Percentiles rank a stretch among this genome's conserved stretches.
phyloP scores from a whole-genome alignment of 345 rosid species.

The Pseudoturritis turrita region DNA sequence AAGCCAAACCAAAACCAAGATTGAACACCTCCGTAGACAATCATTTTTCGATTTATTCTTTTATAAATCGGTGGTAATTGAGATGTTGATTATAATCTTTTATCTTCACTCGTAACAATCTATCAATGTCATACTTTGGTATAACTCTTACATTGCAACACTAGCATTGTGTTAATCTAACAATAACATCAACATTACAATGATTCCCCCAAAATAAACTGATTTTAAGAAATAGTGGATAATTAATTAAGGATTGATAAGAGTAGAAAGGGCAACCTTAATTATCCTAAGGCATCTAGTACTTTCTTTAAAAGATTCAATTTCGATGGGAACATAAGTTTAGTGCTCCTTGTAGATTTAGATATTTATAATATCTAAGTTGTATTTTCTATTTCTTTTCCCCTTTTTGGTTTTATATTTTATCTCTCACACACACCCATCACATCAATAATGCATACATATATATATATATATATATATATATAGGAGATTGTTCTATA shows the following conservation, averaged over 20 bases:
- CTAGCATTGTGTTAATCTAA: not conserved
- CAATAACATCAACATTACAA: not conserved
- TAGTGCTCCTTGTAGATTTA: constrained; percentile 22
- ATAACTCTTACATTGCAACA: not conserved
- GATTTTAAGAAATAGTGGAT: not conserved
- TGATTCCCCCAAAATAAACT: constrained; percentile 3
- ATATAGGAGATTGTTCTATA: too few relatives aligned
- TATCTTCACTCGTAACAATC: not conserved
- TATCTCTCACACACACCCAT: not conserved
- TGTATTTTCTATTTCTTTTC: not conserved
- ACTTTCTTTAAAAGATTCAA: constrained; percentile 25
- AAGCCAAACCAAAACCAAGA: not conserved
- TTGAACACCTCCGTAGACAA: not conserved
- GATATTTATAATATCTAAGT: constrained; percentile 20
- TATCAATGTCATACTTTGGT: not conserved
- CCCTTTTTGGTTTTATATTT: not conserved
- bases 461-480: too few relatives aligned
- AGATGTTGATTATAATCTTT: not conserved
- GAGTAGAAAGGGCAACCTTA: constrained; percentile 30
- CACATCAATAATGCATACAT: not conserved
- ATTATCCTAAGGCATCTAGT: constrained; percentile 30
- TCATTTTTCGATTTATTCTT: not conserved
- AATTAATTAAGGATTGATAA: not conserved
- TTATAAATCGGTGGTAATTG: not conserved
- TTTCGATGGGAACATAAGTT: constrained; percentile 17